A percentile compares a stretch with the other conserved stretches of the same genome.
phyloP scores from a whole-genome alignment of 2,329 filamentous ascomycete genomes.

The Venturia oleaginea region DNA sequence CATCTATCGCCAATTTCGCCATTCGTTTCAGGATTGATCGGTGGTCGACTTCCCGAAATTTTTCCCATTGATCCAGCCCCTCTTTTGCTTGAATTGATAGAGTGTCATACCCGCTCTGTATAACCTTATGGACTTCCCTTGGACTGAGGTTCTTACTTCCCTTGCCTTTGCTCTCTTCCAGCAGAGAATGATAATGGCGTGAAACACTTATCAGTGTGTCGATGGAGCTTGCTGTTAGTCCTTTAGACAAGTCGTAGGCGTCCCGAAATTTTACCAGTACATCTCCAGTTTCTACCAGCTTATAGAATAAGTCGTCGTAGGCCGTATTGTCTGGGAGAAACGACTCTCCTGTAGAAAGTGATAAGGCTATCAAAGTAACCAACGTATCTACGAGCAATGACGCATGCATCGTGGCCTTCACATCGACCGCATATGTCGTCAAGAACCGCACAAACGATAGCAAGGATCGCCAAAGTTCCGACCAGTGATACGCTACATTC shows the following conservation, averaged over 20 bases:
- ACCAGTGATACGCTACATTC: slow-evolving; percentile 68
- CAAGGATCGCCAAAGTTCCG: slow-evolving; percentile 84
- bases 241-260: slow-evolving; percentile 48
- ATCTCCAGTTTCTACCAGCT: slow-evolving; percentile 86
- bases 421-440: slow-evolving; percentile 72
- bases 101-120: slow-evolving; percentile 94
- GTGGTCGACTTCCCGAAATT: slow-evolving; percentile 79
- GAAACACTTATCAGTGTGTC: slow-evolving; percentile 75
- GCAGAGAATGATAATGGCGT: slow-evolving; percentile 76
- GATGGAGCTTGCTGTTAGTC: slow-evolving; percentile 45
- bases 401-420: slow-evolving; percentile 61
- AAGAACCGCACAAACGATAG: slow-evolving; percentile 84
- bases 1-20: slow-evolving; percentile 67
- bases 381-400: slow-evolving; percentile 65
- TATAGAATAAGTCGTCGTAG: slow-evolving; percentile 98
- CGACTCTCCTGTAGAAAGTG: slow-evolving; percentile 76
- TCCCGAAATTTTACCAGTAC: slow-evolving; percentile 73
- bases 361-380: slow-evolving; percentile 74
- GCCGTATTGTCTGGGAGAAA: slow-evolving; percentile 80
- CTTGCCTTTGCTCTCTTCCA: slow-evolving; percentile 44
- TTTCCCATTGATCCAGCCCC: slow-evolving; percentile 76
- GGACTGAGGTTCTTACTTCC: slow-evolving; percentile 55
- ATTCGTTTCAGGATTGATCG: slow-evolving; percentile 79
- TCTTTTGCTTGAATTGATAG: slow-evolving; percentile 84
- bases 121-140: slow-evolving; percentile 76